These are phyloP conservation scores for Komagataea norvegica DNA, from an alignment of 1,139 yeast genomes.

Conservation along the genomic window DNA sequence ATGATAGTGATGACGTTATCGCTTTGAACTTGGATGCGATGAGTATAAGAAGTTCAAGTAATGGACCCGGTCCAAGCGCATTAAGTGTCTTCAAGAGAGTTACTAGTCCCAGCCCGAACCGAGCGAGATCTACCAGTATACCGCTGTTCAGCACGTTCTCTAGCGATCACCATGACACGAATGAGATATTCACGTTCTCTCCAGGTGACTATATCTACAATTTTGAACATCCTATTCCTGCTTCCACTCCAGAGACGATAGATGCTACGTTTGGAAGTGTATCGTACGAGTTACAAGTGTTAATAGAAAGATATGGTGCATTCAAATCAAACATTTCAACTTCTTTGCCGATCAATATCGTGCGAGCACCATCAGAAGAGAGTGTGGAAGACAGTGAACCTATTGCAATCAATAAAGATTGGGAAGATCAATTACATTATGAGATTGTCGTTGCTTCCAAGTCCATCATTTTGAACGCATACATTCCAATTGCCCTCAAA, in stretches of 20 bases:
- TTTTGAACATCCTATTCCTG: conserved; percentile 83
- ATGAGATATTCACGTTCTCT: conserved; percentile 39
- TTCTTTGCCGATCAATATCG: conserved; percentile 55
- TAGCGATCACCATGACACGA: conserved; percentile 2
- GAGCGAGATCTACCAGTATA: conserved; percentile 18
- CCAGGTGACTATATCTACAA: conserved; percentile 92
- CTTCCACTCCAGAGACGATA: conserved; percentile 78
- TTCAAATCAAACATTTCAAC: conserved; percentile 75
- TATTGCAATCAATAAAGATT: conserved; percentile 79
- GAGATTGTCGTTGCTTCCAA: conserved; percentile 89
- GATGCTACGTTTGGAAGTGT: conserved; percentile 80
- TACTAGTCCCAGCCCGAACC: conserved; percentile 23
- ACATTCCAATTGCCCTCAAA: conserved; percentile 77
- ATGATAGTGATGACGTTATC: conserved; percentile 2
- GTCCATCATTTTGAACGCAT: conserved; percentile 76
- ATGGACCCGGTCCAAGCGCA: conserved; percentile 12
- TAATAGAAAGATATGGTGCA: conserved; percentile 72
- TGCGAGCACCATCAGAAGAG: conserved; percentile 72
- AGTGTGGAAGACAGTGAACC: conserved; percentile 91
- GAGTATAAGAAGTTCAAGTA: conserved; percentile 5
- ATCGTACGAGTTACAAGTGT: conserved; percentile 61
- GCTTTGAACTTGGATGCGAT: conserved; percentile 18
- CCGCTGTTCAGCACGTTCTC: conserved; percentile 9
- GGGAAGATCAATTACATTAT: conserved; percentile 90
- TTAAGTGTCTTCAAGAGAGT: conserved; percentile 22